Evolutionary conservation across 805 yeast species (phyloP), one percentile per base, ranked within the genome.

Genomic region (Sugiyamaella smithiae): DNA sequence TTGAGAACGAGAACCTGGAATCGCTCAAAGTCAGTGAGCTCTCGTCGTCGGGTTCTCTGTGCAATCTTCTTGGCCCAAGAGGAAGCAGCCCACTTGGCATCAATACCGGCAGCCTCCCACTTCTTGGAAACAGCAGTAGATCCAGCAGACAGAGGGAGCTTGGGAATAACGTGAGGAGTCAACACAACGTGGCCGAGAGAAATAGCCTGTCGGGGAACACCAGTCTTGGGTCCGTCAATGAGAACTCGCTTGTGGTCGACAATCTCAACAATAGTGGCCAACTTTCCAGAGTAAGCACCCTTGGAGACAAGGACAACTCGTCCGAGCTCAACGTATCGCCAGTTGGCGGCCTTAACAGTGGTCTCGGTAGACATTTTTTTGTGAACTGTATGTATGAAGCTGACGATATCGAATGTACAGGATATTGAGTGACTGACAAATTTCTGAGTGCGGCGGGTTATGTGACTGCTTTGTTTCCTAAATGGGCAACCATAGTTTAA

Each of bases 311-410:
- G 85, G 74, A 90, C 96, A 73, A 93, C 87, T 81, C 99, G 96
- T 76, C 99, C 99, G 72, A 90, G 87, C 83, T 91, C 97, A 75
- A 93, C 99, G 72, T 82, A 83, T 87, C 97, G 88, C 98, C 98
- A 93, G 91, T 87, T 87, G 75, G 96, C 80, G 74, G 96, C 87
- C 81, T 88, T 85, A 75, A 93, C 93, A 73, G 85, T 75, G 72
- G 88, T 72, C 68, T 76, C 77, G 61, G 80, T 68, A 66, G 87
- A 81, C 87, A 82, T 80, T 68, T 66, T 68, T 64, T 40, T 19
- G 32, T n/a, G 12, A 19, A 35, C 22, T 35, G 19, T 35, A 35
- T 35, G 38, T 35, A 19, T 35, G 38, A 35, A 35, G 38, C 16
- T 35, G 22, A 35, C 16, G 9, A 19, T 19, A 19, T 14, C 11